Evolutionary conservation across 768 basidiomycete genomes (phyloP), one percentile per base, ranked within the genome.

Genomic region (Lyophyllum decastes): DNA sequence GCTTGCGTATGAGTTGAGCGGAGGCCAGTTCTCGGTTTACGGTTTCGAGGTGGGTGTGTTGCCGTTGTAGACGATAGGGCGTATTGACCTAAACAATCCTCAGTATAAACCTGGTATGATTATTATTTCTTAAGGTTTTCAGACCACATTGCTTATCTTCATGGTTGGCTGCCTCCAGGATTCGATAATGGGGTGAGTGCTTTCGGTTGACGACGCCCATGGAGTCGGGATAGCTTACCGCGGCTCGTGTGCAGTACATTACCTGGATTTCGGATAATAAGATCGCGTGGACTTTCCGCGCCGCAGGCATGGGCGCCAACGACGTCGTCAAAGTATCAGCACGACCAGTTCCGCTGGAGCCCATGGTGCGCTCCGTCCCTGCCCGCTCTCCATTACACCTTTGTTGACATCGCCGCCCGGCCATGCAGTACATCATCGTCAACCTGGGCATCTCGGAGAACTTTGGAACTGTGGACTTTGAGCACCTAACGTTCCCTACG

Each of bases 361-460:
- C 94, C 22, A 91, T 95, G 92, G 90, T 92, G 61, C 47, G 82
- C 35, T 6, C 21, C 17, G 27, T 33, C 21, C 25, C 21, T 46
- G 26, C 14, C 43, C 16, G 26, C 54, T 5, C 16, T 7, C 40
- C 40, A 16, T 41, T 14, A 49, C 22, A n/a, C 34, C 34, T 35
- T 53, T 47, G 21, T 26, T 33, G 48, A 57, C 17, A 12, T 26
- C 5, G 26, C 21, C 16, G 16, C 16, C 24, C 48, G 12, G 38
- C 17, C 7, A 35, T 46, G 47, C 41, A 93, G 91, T 93, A 94
- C 66, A 73, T 97, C 61, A 85, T 96, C 60, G 75, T 81, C 62
- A 94, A 95, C 70, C 73, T 94, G 61, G 94, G 93, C 55, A 85
- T 96, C 71, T 94, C 92, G 7, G 72, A 76, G 59, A 89, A 85